A percentile compares a stretch with the other conserved stretches of the same genome.
Conservation (phyloP, 495 filamentous ascomycete species). For the Pseudomonodictys pantanalensis region DNA sequence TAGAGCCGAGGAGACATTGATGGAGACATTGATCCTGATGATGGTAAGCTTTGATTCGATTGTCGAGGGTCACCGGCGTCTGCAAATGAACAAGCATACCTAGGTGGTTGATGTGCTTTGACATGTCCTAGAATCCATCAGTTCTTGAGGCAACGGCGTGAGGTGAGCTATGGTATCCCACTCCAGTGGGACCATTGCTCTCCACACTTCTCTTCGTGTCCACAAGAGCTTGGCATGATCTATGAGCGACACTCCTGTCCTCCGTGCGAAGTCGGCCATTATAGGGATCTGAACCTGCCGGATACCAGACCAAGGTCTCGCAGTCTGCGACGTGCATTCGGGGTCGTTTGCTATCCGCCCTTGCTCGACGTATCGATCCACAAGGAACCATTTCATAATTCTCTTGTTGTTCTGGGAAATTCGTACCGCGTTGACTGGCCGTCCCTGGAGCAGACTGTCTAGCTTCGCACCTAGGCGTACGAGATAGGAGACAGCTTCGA, state of each 20-base stretch:
- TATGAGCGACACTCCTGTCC: background rate
- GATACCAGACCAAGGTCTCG: background rate
- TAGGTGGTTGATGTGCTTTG: too few species aligned
- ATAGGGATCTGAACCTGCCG: background rate
- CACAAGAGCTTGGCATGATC: background rate
- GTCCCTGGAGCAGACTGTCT: background rate
- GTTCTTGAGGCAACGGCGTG: constrained; percentile 17
- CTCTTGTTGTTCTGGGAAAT: background rate
- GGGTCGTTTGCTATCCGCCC: background rate
- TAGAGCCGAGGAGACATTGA: too few species aligned
- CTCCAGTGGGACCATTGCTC: background rate
- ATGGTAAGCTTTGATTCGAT: too few species aligned
- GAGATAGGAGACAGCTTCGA: background rate
- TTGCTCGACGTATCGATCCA: background rate
- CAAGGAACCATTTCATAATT: background rate
- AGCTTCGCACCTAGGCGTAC: background rate
- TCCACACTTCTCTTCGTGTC: background rate
- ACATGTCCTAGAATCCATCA: too few species aligned
- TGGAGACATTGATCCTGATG: too few species aligned
- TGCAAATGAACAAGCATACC: too few species aligned
- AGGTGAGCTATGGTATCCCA: background rate
- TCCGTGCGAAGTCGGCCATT: background rate
- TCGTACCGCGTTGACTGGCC: background rate
- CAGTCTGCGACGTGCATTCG: background rate
- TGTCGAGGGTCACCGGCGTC: too few species aligned